These are phyloP conservation scores for Phaseolus lunatus DNA, from an alignment of 306 rosid species.

Conservation along the genomic window DNA sequence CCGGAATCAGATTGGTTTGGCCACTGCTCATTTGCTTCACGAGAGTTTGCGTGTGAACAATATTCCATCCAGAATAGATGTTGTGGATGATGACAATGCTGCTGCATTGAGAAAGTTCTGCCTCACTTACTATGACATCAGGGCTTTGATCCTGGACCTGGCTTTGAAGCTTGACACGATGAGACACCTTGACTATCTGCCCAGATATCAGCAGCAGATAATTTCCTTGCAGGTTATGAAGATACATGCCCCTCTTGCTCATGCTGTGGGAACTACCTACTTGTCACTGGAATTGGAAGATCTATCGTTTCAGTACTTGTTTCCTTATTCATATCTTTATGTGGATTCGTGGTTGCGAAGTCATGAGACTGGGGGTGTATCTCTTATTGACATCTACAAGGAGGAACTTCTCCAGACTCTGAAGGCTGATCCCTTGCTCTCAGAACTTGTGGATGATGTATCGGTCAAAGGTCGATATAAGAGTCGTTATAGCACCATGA, in stretches of 20 bases:
- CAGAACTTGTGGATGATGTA: slow-evolving; percentile 61
- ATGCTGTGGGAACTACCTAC: slow-evolving; percentile 77
- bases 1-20: slow-evolving; percentile 63
- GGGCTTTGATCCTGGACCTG: slow-evolving; percentile 83
- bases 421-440: slow-evolving; percentile 57
- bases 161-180: slow-evolving; percentile 77
- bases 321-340: slow-evolving; percentile 82
- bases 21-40: slow-evolving; percentile 76
- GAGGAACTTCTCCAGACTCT: slow-evolving; percentile 60
- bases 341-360: slow-evolving; percentile 79
- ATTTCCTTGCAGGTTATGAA: slow-evolving; percentile 75
- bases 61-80: slow-evolving; percentile 59
- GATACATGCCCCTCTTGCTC: slow-evolving; percentile 87
- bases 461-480: slow-evolving; percentile 77
- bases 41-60: slow-evolving; percentile 75
- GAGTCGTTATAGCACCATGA: slow-evolving; percentile 92
- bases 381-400: slow-evolving; percentile 70
- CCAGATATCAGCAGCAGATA: slow-evolving; percentile 80
- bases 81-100: slow-evolving; percentile 72
- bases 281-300: slow-evolving; percentile 85
- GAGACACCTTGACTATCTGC: slow-evolving; percentile 76
- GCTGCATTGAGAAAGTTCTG: slow-evolving; percentile 82
- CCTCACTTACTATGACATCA: slow-evolving; percentile 76
- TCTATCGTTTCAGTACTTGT: slow-evolving; percentile 76
- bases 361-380: slow-evolving; percentile 62